Base-by-base conservation (phyloP, 176 grass and related monocot genomes). In the Eragrostis curvula region DNA sequence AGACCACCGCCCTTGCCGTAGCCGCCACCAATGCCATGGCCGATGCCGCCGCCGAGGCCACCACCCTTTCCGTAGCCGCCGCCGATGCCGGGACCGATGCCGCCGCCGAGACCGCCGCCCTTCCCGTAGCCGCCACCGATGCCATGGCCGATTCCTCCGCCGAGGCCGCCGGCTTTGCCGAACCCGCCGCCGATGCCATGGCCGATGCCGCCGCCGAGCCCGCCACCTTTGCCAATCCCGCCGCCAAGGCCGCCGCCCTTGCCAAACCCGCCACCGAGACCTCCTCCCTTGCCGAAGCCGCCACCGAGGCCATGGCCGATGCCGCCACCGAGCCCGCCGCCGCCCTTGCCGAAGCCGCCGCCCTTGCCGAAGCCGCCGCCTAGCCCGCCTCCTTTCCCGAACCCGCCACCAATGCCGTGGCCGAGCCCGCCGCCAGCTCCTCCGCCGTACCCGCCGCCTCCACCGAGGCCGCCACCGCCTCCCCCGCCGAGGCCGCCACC, bases 21-120 rank as follows among this genome's bases (percentile, higher is more conserved):
- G 0, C 88, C 87, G 12, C 69, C 51, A 0, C 76, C 81, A 8
- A 21, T 5, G 0, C 70, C 85, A 0, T 52, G 12, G 9, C 85
- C 85, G 1, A 77, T 43, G 0, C 79, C 66, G 0, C 87, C 74
- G 0, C 71, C 79, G n/a, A 82, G 73, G 0, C 88, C 88, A 0
- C 73, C 84, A 12, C 84, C 90, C 0, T 82, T 78, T 0, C 86
- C 90, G 9, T 70, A 36, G 0, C 85, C 89, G 12, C 89, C 75
- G 0, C 85, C 81, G 0, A 85, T n/a, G 9, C 77, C 85, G 7
- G 71, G 76, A 0, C 81, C 85, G 6, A 88, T 71, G 0, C 85
- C 86, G 0, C 51, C 61, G 0, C 86, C 82, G 6, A 81, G 51
- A 0, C 82, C 87, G 0, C 76, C 77, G 7, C 87, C 87, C 12